A percentile compares a stretch with the other conserved stretches of the same genome.
Conservation (phyloP, 768 basidiomycete genomes). For the Amanita inopinata region DNA sequence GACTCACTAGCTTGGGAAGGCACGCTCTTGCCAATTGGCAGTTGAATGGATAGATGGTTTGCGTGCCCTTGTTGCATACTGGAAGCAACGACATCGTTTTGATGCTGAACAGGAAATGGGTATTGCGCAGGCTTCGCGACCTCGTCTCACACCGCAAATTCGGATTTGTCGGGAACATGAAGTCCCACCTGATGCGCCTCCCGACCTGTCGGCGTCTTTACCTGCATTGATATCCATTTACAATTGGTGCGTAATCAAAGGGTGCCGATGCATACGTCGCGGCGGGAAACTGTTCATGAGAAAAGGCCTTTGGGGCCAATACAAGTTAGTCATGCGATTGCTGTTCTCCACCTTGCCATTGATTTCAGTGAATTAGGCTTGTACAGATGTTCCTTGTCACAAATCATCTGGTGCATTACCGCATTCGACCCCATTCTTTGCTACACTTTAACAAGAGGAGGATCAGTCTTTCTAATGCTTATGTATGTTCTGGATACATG, state of each 20-base stretch:
- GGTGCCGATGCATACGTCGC: constrained; percentile 67
- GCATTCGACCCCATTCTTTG: constrained; percentile 45
- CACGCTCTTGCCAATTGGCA: constrained; percentile 53
- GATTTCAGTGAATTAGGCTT: constrained; percentile 30
- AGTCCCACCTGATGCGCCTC: constrained; percentile 38
- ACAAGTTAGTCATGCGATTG: constrained; percentile 46
- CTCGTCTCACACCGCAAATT: constrained; percentile 49
- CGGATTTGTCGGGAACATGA: constrained; percentile 32
- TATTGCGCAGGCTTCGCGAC: constrained; percentile 48
- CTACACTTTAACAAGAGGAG: constrained; percentile 49
- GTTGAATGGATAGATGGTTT: constrained; percentile 83
- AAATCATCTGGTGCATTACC: constrained; percentile 68
- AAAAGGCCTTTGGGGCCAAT: constrained; percentile 64
- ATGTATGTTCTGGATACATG: constrained; percentile 81
- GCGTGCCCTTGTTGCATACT: constrained; percentile 61
- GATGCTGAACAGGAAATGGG: constrained; percentile 82
- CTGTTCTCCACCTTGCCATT: not conserved
- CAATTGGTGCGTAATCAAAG: constrained; percentile 81
- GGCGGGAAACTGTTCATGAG: constrained; percentile 67
- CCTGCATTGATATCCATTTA: constrained; percentile 58
- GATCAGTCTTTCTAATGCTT: constrained; percentile 61
- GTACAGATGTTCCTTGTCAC: constrained; percentile 66
- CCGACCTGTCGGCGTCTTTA: constrained; percentile 41
- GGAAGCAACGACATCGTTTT: constrained; percentile 64
- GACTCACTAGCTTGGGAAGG: constrained; percentile 28